phyloP scores from a whole-genome alignment of 345 rosid species.

The Pugionium cornutum region DNA sequence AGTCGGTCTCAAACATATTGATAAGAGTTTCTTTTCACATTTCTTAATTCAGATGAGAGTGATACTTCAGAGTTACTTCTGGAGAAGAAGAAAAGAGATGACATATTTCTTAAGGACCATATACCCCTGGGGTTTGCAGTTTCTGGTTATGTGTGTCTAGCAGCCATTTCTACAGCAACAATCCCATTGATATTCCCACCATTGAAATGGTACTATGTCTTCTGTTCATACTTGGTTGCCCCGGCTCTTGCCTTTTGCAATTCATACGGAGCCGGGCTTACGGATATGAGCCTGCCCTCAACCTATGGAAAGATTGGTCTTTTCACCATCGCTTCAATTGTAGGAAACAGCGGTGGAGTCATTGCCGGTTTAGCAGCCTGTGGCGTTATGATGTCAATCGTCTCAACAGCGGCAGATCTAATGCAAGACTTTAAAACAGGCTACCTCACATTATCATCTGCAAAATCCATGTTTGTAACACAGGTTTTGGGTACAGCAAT shows the following conservation, averaged over 20 bases:
- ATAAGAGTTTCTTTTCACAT: not conserved
- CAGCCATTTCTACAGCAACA: conserved; percentile 76
- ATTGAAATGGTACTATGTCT: conserved; percentile 83
- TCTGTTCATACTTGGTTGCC: conserved; percentile 75
- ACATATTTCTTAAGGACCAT: conserved; percentile 71
- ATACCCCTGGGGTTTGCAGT: conserved; percentile 79
- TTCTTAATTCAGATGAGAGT: conserved; percentile 43
- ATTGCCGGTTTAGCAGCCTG: conserved; percentile 87
- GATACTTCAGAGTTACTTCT: conserved; percentile 52
- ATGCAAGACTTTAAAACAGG: conserved; percentile 97
- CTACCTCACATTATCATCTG: conserved; percentile 83
- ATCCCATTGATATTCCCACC: conserved; percentile 81
- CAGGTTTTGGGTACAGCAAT: conserved; percentile 80
- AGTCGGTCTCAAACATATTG: not conserved
- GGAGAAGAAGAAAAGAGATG: conserved; percentile 66
- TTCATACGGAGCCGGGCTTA: conserved; percentile 86
- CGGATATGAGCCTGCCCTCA: conserved; percentile 78
- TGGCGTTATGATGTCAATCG: conserved; percentile 90
- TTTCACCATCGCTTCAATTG: conserved; percentile 77
- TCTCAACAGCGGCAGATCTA: conserved; percentile 92
- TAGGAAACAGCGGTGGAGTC: conserved; percentile 81
- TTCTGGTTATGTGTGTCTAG: conserved; percentile 84
- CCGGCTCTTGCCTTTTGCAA: conserved; percentile 94
- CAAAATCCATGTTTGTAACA: conserved; percentile 90
- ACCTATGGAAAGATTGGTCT: conserved; percentile 95